Base-by-base conservation (phyloP, 2,329 filamentous ascomycete species). In the Ophiosphaerella herpotricha region DNA sequence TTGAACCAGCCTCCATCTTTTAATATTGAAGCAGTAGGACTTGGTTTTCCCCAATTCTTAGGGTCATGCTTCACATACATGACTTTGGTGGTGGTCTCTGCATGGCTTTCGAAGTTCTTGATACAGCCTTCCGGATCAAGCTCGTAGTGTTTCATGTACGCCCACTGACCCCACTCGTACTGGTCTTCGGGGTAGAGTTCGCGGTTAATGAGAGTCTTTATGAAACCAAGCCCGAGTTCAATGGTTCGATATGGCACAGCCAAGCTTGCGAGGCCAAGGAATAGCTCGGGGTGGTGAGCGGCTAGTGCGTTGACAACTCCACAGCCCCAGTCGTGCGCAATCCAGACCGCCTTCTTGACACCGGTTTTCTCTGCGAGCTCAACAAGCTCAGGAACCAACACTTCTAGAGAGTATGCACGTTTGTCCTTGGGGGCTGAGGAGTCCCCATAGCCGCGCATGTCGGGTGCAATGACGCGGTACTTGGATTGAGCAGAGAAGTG, bases 271-370 rank as follows among this genome's bases (percentile, higher is more conserved):
- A 65, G 55, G 6, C 55, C 73, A 7, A 66, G 55, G 45, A 66
- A 71, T 5, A 64, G 52, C 21, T 74, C 65, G 0, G 73, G 73
- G 24, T 71, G 58, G 14, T 66, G 62, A 1, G 65, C 58, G 5
- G 65, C 67, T 16, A 72, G 58, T 5, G 59, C 54, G 57, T 60
- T 72, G 18, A 67, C 58, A 3, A 72, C 55, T 9, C 65, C 69
- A 14, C 63, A 66, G 26, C 72, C 72, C 77, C 77, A 78, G 54
- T 79, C 77, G 49, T 80, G 78, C 11, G 70, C 77, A 31, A 79
- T 63, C 77, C 79, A 81, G n/a, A 82, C 60, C 1, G 77, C 78
- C 7, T 70, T 68, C 0, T 64, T 50, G 16, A 77, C 60, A 14
- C 69, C 53, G 46, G 76, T 45, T 55, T 75, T 36, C 61, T 71